These are phyloP conservation scores for Xanthoceras sorbifolium DNA, from an alignment of 345 rosid genomes.

Conservation along the genomic window DNA sequence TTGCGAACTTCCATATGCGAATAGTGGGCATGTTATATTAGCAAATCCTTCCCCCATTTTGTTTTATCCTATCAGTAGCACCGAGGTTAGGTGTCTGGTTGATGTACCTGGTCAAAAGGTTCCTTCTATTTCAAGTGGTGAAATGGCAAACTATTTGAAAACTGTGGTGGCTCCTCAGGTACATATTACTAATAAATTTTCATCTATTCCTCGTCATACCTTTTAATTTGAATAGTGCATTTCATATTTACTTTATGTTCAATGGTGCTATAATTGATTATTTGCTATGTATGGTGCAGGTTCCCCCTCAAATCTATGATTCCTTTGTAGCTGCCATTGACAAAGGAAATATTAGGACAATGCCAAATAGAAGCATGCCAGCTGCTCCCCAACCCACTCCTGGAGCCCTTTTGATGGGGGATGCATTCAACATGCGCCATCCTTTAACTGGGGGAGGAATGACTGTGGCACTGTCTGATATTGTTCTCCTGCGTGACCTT, in stretches of 20 bases:
- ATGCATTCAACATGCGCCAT: slow-evolving; percentile 68
- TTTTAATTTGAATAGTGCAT: background rate
- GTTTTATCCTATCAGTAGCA: slow-evolving; percentile 58
- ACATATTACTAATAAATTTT: background rate
- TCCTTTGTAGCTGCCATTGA: slow-evolving; percentile 48
- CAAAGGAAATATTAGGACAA: slow-evolving; percentile 50
- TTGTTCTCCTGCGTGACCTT: slow-evolving; percentile 50
- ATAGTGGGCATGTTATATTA: slow-evolving; percentile 57
- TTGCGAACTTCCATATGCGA: slow-evolving; percentile 57
- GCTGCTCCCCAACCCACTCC: slow-evolving; percentile 55
- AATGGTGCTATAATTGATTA: background rate
- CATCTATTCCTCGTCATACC: background rate
- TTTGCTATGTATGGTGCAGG: slow-evolving; percentile 25
- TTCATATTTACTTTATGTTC: background rate
- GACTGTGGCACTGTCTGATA: slow-evolving; percentile 63
- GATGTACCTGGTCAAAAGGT: slow-evolving; percentile 61
- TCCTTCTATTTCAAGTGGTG: slow-evolving; percentile 59
- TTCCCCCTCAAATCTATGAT: slow-evolving; percentile 41
- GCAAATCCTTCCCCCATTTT: slow-evolving; percentile 62
- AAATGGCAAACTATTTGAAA: slow-evolving; percentile 56
- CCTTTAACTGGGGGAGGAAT: slow-evolving; percentile 69
- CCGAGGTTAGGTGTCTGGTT: slow-evolving; percentile 58
- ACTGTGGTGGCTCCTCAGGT: slow-evolving; percentile 57
- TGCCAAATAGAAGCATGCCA: slow-evolving; percentile 67
- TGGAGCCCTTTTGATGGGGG: slow-evolving; percentile 55